Base-by-base conservation (phyloP, 768 basidiomycete genomes). In the Collybiopsis confluens region DNA sequence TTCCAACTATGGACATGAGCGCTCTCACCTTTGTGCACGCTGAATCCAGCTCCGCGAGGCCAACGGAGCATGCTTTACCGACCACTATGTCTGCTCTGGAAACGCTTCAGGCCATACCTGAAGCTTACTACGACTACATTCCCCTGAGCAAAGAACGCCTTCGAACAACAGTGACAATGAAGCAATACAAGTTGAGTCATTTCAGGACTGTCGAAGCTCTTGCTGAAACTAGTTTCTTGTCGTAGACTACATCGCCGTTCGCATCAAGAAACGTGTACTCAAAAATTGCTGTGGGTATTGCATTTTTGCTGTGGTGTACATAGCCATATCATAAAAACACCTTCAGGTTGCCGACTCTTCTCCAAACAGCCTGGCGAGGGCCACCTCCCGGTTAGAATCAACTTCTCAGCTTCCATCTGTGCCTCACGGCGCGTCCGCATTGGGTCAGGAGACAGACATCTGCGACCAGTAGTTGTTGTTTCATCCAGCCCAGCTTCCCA, bases 1-100 rank as follows among this genome's bases (percentile, higher is more conserved):
- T 53, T 36, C 52, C 52, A n/a, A 45, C 18, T 13, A 44, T 53
- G 52, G 52, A 53, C 41, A 53, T 53, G 52, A 45, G 38, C 41
- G 52, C 52, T 16, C 33, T 53, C 15, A 53, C 52, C 3, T 42
- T 53, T 20, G 41, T 43, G 30, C 50, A 41, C n/a, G 28, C 24
- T 1, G 50, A 41, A n/a, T 23, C 16, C 23, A n/a, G n/a, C 7
- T 7, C 36, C 3, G 26, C 38, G 9, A 41, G n/a, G 26, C 24
- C 50, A 4, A 9, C 26, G 28, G 50, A 26, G 24, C 37, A 27
- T 9, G 7, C 50, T 40, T 21, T 36, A 23, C 9, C 50, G 6
- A 21, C 40, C 18, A 41, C 18, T 33, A 16, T 18, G 15, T 37
- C 33, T 2, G 35, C 47, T 5, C 24, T 18, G 1, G 36, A 21